Base-by-base conservation (phyloP, 2,329 filamentous ascomycete species). In the Claviceps sp. region DNA sequence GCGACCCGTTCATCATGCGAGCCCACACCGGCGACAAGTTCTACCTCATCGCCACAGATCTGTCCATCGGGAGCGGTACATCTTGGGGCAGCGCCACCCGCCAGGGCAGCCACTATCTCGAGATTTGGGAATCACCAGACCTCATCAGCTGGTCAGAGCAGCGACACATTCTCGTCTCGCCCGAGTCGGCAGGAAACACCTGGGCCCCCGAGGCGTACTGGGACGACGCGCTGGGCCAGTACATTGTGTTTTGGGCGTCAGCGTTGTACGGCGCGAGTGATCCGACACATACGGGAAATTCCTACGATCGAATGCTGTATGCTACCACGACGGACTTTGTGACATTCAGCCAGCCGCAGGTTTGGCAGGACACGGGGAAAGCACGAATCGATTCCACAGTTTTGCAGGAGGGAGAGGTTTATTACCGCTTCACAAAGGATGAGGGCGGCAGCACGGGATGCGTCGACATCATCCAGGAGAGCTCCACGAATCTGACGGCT, bases 371-470 rank as follows among this genome's bases (percentile, higher is more conserved):
- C 18, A 42, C 48, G 2, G 48, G 48, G 2, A 43, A 30, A 16
- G 22, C 48, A 3, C 34, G 48, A 13, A 50, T 50, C 18, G 48
- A 50, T 18, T 43, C 48, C 26, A 50, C 48, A 5, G 14, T 50
- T 16, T n/a, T 43, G 9, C 24, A 50, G 38, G n/a, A 43, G 2
- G 38, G 40, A 16, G 26, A 43, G 16, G 40, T 43, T 18, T 50
- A 50, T 40, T 43, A 50, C 26, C 48, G 48, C 26, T 50, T 50
- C 24, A 50, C 48, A 41, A 50, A 50, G 38, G 48, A 50, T 26
- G 48, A 50, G 26, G 48, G 22, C 38, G 13, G 14, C n/a, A 43
- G 26, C 26, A 50, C 38, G 9, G 48, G 48, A 34, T 50, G 48
- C 26, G 16, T 26, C 2, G 48, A 50, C 24, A 43, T 50, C 38